Percentiles rank a stretch among this genome's conserved stretches.
These are phyloP conservation scores for Melaleuca quinquenervia DNA, from an alignment of 345 rosid species.

Conservation along the genomic window DNA sequence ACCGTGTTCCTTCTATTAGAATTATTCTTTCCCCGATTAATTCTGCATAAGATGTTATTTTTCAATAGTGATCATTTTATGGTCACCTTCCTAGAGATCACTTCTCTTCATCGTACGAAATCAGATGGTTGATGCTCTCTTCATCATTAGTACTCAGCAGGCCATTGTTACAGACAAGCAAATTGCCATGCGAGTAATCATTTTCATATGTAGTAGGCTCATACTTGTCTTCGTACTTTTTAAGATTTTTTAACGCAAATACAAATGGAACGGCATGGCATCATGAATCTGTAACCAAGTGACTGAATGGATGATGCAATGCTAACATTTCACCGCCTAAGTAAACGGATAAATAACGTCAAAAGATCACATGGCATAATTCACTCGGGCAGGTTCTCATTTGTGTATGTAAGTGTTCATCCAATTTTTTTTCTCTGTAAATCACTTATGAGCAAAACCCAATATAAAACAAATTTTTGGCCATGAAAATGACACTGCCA, in stretches of 20 bases:
- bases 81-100: not conserved
- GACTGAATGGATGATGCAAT: not conserved
- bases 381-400: not conserved
- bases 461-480: not conserved
- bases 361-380: not conserved
- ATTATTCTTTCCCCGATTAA: not conserved
- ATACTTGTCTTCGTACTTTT: not conserved
- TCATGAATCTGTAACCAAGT: not conserved
- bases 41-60: not conserved
- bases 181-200: not conserved
- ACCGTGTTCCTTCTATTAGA: not conserved
- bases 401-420: not conserved
- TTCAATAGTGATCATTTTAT: not conserved
- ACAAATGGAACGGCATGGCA: not conserved
- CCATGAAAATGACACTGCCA: not conserved
- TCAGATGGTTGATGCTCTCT: not conserved
- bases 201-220: not conserved
- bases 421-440: not conserved
- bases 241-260: not conserved
- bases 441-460: not conserved
- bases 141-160: not conserved
- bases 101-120: not conserved
- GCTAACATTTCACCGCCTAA: not conserved
- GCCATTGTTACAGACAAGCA: not conserved
- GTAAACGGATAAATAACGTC: not conserved